Base-by-base conservation (phyloP, 345 rosid species). In the Noccaea caerulescens region DNA sequence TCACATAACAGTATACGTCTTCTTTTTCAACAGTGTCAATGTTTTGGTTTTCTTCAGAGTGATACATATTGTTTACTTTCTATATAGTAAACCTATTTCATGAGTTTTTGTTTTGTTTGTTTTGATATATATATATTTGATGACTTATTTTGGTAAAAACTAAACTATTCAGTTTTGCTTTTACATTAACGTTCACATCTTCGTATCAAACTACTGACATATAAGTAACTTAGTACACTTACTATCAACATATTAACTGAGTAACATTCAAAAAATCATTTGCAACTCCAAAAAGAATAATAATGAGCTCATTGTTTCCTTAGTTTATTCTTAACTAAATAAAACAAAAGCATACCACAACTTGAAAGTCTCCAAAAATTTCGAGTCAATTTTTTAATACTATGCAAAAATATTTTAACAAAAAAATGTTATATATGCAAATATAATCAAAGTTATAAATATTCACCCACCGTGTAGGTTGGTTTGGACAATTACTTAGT, bases 1-100 rank as follows among this genome's bases (percentile, higher is more conserved):
- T 71, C 18, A 43, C 45, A 51, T 8, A 62, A 52, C 69, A 71
- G 30, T 61, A 45, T 61, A 45, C 10, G 18, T 72, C 71, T 64
- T 65, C 71, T 57, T 72, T 72, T 38, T 58, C 66, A 47, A 46
- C 52, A 38, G 59, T 46, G 41, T 56, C 49, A 34, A 23, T 56
- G 42, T 56, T 72, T 46, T 72, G 12, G 30, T 61, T 72, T 72
- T 56, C 38, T 20, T 25, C 36, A 12, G 9, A 41, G 14, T 53
- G 39, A 30, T 61, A 34, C n/a, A n/a, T n/a, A n/a, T n/a, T n/a
- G n/a, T n/a, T n/a, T n/a, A n/a, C n/a, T n/a, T n/a, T n/a, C n/a
- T n/a, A n/a, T n/a, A n/a, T n/a, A 49, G 23, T 38, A 57, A 6
- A 32, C 3, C 41, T 37, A 69, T 18, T 58, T 27, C 45, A 34